phyloP scores from a whole-genome alignment of 176 grass and related monocot species.

The Poa pratensis region DNA sequence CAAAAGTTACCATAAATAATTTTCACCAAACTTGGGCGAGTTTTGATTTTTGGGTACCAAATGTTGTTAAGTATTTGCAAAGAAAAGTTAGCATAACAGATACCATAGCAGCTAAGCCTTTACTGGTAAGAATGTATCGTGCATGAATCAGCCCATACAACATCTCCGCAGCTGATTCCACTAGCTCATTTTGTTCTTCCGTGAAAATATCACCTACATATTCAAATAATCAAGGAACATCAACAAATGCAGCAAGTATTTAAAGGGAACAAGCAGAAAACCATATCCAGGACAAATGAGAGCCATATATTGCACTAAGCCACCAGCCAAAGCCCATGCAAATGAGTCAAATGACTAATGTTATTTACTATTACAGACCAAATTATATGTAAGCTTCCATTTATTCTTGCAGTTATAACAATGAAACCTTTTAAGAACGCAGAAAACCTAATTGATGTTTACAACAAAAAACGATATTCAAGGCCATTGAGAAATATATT shows the following conservation, averaged over 20 bases:
- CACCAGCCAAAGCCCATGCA: not conserved
- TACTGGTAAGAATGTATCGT: constrained; percentile 89
- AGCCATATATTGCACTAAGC: not conserved
- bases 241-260: constrained; percentile 12
- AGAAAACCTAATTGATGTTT: constrained; percentile 10
- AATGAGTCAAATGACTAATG: not conserved
- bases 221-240: constrained; percentile 39
- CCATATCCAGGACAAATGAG: constrained; percentile 4
- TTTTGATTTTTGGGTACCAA: not conserved
- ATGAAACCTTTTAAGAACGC: not conserved
- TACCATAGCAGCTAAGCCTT: constrained; percentile 88
- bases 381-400: not conserved
- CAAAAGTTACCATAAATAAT: constrained; percentile 24
- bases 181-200: constrained; percentile 81
- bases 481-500: not conserved
- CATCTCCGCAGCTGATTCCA: constrained; percentile 96
- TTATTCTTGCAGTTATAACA: constrained; percentile 12
- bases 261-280: not conserved
- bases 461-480: not conserved
- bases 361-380: constrained; percentile 7
- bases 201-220: constrained; percentile 80
- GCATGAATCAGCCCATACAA: constrained; percentile 92
- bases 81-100: constrained; percentile 29
- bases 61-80: not conserved
- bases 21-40: not conserved